Base-by-base conservation (phyloP, 2,329 filamentous ascomycete species). In the Paecilomyces dactylethromorphus region DNA sequence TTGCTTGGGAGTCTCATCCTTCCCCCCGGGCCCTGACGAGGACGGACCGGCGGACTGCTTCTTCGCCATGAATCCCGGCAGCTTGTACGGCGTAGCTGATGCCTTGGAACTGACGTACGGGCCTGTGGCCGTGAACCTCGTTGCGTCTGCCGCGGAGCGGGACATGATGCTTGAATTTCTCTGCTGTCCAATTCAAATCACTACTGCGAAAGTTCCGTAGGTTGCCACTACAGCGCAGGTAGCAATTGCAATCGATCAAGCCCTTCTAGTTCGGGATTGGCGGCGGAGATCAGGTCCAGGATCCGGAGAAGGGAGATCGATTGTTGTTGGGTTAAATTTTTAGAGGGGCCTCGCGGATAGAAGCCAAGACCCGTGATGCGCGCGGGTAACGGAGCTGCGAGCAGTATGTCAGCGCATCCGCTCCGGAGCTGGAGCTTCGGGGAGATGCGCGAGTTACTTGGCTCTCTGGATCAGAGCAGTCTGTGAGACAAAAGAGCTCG, bases 1-100 rank as follows among this genome's bases (percentile, higher is more conserved):
- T 76, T 90, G 83, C 71, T 86, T 84, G 55, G 88, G 83, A 1
- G 87, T 88, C 76, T 91, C 87, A 62, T 68, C 66, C 59, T 61
- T 60, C 2, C 66, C 69, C 56, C 66, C 67, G 22, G 70, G 65
- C 15, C 64, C 69, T 54, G 60, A 57, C 32, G 63, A 61, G 24
- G 58, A 63, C 18, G 66, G 59, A 49, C 51, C 51, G 26, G 59
- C 54, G 56, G 56, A 61, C 54, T 55, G 21, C 53, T 56, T 13
- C 15, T 64, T 60, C 22, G 63, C 59, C 62, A 69, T 65, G 58
- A 65, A 69, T 21, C 63, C 64, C 4, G 73, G 69, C 10, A 74
- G 66, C 53, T 71, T 68, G 66, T 69, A 74, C 22, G 69, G 70
- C 54, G 65, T 58, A 58, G 57, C 61, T 59, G 60, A 64, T 52